These are phyloP conservation scores for Pleurotus tuoliensis DNA, from an alignment of 768 basidiomycete species.

Conservation along the genomic window DNA sequence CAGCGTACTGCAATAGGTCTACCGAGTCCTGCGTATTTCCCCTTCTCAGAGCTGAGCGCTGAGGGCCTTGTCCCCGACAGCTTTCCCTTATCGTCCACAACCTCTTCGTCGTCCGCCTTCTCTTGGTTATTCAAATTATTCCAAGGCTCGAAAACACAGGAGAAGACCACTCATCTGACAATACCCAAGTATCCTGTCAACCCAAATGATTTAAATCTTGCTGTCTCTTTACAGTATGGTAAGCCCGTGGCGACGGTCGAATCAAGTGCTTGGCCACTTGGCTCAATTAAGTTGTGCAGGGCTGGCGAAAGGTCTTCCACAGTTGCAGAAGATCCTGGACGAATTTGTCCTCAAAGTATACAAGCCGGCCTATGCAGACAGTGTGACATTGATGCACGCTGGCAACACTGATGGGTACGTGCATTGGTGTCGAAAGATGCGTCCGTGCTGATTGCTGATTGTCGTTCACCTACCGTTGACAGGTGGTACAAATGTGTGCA, in stretches of 20 bases:
- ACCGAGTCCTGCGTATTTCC: constrained; percentile 67
- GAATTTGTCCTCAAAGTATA: constrained; percentile 53
- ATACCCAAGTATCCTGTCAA: constrained; percentile 58
- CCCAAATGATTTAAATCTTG: constrained; percentile 52
- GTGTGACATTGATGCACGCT: constrained; percentile 47
- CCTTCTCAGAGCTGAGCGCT: constrained; percentile 58
- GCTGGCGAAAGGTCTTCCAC: constrained; percentile 47
- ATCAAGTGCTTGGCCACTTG: neutral
- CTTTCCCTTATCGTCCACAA: constrained; percentile 33
- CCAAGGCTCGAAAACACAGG: constrained; percentile 19
- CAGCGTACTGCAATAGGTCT: constrained; percentile 38
- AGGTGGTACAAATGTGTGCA: constrained; percentile 49
- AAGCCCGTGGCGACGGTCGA: neutral
- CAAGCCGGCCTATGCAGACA: constrained; percentile 61
- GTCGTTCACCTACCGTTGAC: neutral
- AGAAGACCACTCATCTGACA: constrained; percentile 43
- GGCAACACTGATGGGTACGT: constrained; percentile 66
- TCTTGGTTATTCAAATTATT: constrained; percentile 63
- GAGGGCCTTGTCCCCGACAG: constrained; percentile 47
- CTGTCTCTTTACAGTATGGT: constrained; percentile 69
- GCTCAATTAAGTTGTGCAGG: constrained; percentile 17
- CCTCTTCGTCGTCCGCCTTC: constrained; percentile 17
- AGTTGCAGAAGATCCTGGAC: constrained; percentile 50
- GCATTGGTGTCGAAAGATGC: constrained; percentile 9
- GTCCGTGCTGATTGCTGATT: neutral